Evolutionary conservation across 805 yeast species (phyloP).

Genomic region (Kuraishia capsulata): DNA sequence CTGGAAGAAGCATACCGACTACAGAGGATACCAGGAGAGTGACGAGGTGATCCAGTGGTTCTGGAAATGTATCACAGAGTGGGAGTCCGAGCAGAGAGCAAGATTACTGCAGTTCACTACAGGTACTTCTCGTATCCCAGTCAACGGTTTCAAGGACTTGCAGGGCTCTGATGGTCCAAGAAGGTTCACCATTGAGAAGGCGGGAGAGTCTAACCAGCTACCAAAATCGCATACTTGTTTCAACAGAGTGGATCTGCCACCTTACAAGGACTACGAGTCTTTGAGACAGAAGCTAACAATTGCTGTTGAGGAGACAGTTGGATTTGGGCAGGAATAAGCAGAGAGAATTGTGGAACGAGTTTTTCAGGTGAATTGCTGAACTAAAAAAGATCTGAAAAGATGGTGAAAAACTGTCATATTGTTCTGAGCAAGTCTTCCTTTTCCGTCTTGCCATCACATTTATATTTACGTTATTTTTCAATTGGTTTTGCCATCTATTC

Average conservation of each 20-base stretch:
- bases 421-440: background rate
- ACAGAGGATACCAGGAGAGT: constrained; percentile 93
- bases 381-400: no score
- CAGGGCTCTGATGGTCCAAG: constrained; percentile 99
- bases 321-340: constrained; percentile 96
- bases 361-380: constrained; percentile 1
- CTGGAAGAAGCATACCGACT: constrained; percentile 98
- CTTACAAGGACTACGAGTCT: constrained; percentile 75
- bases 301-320: constrained; percentile 98
- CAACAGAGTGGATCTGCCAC: constrained; percentile 97
- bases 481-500: no score
- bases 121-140: constrained; percentile 98
- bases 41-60: constrained; percentile 98
- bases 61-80: constrained; percentile 87
- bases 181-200: constrained; percentile 96
- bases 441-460: background rate
- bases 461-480: background rate
- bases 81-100: constrained; percentile 97
- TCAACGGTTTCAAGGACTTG: constrained; percentile 95
- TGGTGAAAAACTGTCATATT: no score
- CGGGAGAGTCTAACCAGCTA: constrained; percentile 86
- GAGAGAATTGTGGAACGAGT: background rate
- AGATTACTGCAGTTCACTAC: constrained; percentile 94
- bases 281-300: constrained; percentile 84
- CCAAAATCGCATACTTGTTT: constrained; percentile 99